Base-by-base conservation (phyloP, 768 basidiomycete genomes). In the Daedaleopsis nitida region DNA sequence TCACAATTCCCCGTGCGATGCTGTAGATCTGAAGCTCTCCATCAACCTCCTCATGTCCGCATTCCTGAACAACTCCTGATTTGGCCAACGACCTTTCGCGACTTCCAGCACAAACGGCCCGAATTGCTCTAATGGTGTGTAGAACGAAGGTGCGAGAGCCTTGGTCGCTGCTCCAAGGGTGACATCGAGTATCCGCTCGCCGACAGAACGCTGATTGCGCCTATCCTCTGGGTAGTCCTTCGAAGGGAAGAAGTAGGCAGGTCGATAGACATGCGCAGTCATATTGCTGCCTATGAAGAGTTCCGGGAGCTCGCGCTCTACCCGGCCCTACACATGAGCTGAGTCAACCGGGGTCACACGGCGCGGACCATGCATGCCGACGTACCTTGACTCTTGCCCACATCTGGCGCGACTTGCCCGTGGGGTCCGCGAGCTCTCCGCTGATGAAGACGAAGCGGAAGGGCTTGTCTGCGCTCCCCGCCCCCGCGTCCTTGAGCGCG, bases 61-160 rank as follows among this genome's bases (percentile, higher is more conserved):
- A 44, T 75, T 75, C 49, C 65, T 39, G 60, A 69, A 72, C 17
- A 73, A 39, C 4, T 44, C 62, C 38, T 69, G 77, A 63, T 79
- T 80, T 69, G 80, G 76, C 80, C 80, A 82, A 52, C 80, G 77
- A 23, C 78, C 76, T 65, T 80, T 81, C 19, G 80, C 81, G 48
- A 80, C 74, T 65, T 80, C 82, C 7, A 81, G 73, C 17, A 75
- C 74, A 38, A 81, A 81, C 66, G 76, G 79, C 51, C 77, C 78
- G 35, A 81, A 68, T 13, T 69, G 71, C 14, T 67, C 65, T 0
- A 70, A 50, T 0, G 69, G 70, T 1, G 66, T 63, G 38, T 67
- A 65, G 5, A 50, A 13, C 0, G 65, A 65, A 0, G 73, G 74
- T 1, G 65, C 9, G 12, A 74, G 5, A 9, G 53, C 58, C n/a